Percentiles rank a stretch among this genome's conserved stretches.
These are phyloP conservation scores for Bauhinia variegata DNA, from an alignment of 306 rosid species.

Conservation along the genomic window DNA sequence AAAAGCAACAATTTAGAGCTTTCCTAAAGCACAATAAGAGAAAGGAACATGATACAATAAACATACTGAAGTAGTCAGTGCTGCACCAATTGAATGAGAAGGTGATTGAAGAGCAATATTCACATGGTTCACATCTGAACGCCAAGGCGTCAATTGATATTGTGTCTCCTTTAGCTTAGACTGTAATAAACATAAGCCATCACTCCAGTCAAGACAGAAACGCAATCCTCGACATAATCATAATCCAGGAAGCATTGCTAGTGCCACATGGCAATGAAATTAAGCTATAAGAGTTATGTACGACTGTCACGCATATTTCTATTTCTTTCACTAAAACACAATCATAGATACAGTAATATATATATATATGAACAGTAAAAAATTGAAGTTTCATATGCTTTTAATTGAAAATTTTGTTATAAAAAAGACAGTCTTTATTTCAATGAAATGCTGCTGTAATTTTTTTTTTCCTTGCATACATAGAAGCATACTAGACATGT, in stretches of 20 bases:
- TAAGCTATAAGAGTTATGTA: too few relatives aligned
- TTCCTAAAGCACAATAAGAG: conserved; percentile 27
- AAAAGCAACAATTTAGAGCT: conserved; percentile 31
- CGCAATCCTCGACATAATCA: conserved; percentile 19
- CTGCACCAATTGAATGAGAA: conserved; percentile 61
- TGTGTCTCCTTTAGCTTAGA: conserved; percentile 92
- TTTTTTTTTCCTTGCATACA: too few relatives aligned
- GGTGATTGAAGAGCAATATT: conserved; percentile 68
- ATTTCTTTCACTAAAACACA: too few relatives aligned
- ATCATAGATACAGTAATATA: neutral
- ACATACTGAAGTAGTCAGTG: conserved; percentile 67
- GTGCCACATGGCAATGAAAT: too few relatives aligned
- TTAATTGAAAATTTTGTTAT: too few relatives aligned
- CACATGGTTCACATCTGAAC: conserved; percentile 60
- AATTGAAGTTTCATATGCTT: neutral
- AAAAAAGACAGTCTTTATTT: too few relatives aligned
- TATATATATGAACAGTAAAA: too few relatives aligned
- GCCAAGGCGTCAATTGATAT: conserved; percentile 87
- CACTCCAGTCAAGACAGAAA: conserved; percentile 27
- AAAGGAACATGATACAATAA: conserved; percentile 38
- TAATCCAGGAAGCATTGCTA: neutral
- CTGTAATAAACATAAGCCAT: conserved; percentile 48
- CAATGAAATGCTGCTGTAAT: too few relatives aligned
- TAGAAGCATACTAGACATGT: too few relatives aligned
- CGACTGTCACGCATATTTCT: too few relatives aligned